These are phyloP conservation scores for Fusarium camptoceras DNA, from an alignment of 2,329 filamentous ascomycete genomes.

Conservation along the genomic window DNA sequence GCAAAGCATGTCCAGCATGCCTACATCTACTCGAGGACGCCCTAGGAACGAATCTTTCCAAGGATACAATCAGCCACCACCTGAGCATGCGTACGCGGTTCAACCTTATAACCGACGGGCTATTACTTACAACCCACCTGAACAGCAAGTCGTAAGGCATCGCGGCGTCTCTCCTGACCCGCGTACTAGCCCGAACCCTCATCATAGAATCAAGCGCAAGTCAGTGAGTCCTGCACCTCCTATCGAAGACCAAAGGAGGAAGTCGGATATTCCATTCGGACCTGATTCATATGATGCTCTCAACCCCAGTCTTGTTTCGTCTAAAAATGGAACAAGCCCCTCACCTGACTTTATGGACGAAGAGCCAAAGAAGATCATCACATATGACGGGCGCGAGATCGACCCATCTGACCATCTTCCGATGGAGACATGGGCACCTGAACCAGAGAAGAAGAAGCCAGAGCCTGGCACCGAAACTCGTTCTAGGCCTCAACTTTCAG, in stretches of 20 bases:
- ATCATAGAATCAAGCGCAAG: conserved; percentile 73
- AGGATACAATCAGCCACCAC: conserved; percentile 39
- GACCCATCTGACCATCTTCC: conserved; percentile 86
- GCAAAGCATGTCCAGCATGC: conserved; percentile 54
- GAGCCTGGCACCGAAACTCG: conserved; percentile 49
- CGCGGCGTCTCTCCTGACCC: conserved; percentile 55
- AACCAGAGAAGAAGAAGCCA: conserved; percentile 68
- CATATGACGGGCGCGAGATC: conserved; percentile 79
- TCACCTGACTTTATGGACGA: conserved; percentile 57
- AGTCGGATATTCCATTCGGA: conserved; percentile 75
- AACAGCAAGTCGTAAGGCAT: conserved; percentile 42
- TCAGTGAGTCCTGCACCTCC: conserved; percentile 78
- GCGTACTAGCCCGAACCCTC: conserved; percentile 54
- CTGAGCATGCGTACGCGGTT: conserved; percentile 51
- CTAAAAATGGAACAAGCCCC: conserved; percentile 50
- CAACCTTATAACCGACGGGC: conserved; percentile 59
- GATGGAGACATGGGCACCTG: conserved; percentile 80
- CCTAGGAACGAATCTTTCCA: conserved; percentile 43
- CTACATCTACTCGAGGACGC: conserved; percentile 58
- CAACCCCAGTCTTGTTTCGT: conserved; percentile 67
- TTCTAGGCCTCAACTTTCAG: conserved; percentile 61
- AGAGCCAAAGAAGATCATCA: conserved; percentile 75
- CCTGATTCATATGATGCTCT: conserved; percentile 81
- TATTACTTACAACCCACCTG: conserved; percentile 54
- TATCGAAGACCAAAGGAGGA: conserved; percentile 59